Base-by-base conservation (phyloP, 495 filamentous ascomycete genomes). In the Daldinia caldariorum region DNA sequence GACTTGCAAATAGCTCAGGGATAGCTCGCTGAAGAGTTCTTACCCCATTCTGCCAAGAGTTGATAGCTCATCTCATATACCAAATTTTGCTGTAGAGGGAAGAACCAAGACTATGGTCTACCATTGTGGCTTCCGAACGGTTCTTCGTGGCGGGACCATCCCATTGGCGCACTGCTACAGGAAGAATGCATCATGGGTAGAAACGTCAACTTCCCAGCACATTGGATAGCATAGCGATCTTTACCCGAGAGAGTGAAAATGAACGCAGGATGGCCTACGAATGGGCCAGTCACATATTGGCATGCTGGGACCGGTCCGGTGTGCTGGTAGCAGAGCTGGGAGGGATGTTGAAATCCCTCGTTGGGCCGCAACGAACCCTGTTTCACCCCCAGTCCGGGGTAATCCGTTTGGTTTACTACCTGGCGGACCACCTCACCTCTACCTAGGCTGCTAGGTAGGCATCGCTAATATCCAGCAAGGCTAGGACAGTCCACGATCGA, bases 331-430 rank as follows among this genome's bases (percentile, higher is more conserved):
- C 37, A 58, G 26, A 26, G 38, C 14, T 34, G 45, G 38, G 16
- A 35, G 5, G 18, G 53, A 31, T 35, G 38, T 63, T 63, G 63
- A 71, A 66, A 71, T 71, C 49, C 47, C 58, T 71, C 69, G 56
- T 71, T 67, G 55, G 69, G 59, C 63, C 55, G 63, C 69, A 63
- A 67, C 47, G 7, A 22, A 16, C 26, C 26, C 26, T 47, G 69
- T 71, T 71, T 71, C 69, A 71, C 9, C 31, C 58, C 51, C 37
- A 26, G 58, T 59, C 63, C 54, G 69, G 63, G 63, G 63, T 60
- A 43, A 12, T 71, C 63, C 31, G 58, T 58, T 29, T 32, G 60
- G 16, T 37, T 41, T 50, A 34, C 26, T 26, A 51, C 56, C 34
- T 26, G 3, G 56, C 35, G n/a, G 29, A 58, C 38, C 37, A 53